Evolutionary conservation across 306 rosid species (phyloP).

Genomic region (Cyamopsis tetragonoloba): DNA sequence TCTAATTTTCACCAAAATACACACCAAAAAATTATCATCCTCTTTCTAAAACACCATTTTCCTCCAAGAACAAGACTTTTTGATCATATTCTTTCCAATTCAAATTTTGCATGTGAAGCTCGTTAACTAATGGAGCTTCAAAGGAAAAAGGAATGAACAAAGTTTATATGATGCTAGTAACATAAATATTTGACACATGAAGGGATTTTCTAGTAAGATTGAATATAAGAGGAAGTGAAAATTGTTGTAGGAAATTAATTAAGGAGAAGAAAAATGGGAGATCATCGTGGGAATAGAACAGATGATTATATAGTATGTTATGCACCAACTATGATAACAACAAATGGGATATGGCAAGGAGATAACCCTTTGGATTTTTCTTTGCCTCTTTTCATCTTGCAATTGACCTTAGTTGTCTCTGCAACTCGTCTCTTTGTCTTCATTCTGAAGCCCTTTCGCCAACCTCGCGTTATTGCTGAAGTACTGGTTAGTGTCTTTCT

Average conservation of each 20-base stretch:
- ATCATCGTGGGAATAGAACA: neutral
- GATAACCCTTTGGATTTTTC: slow-evolving; percentile 92
- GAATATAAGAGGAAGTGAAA: slow-evolving; percentile 8
- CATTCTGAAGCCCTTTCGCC: slow-evolving; percentile 81
- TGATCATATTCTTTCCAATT: neutral
- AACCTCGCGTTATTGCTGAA: slow-evolving; percentile 93
- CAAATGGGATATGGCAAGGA: slow-evolving; percentile 96
- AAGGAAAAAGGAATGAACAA: too few species aligned
- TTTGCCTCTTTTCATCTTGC: slow-evolving; percentile 89
- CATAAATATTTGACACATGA: slow-evolving; percentile 12
- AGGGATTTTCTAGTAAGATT: slow-evolving; percentile 5
- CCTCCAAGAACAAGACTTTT: neutral
- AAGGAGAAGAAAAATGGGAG: slow-evolving; percentile 10
- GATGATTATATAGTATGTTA: slow-evolving; percentile 59
- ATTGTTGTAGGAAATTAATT: neutral
- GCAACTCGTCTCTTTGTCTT: slow-evolving; percentile 63
- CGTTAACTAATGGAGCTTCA: too few species aligned
- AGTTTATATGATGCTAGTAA: neutral
- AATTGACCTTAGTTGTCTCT: slow-evolving; percentile 60
- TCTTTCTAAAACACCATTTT: neutral
- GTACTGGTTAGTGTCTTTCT: slow-evolving; percentile 50
- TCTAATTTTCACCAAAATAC: slow-evolving; percentile 17
- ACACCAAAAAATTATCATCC: neutral
- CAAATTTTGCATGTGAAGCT: neutral
- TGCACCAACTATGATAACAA: slow-evolving; percentile 84